Evolutionary conservation across 2,329 filamentous ascomycete species (phyloP), one percentile per base, ranked within the genome.

Genomic region (Paecilomyces sp.): DNA sequence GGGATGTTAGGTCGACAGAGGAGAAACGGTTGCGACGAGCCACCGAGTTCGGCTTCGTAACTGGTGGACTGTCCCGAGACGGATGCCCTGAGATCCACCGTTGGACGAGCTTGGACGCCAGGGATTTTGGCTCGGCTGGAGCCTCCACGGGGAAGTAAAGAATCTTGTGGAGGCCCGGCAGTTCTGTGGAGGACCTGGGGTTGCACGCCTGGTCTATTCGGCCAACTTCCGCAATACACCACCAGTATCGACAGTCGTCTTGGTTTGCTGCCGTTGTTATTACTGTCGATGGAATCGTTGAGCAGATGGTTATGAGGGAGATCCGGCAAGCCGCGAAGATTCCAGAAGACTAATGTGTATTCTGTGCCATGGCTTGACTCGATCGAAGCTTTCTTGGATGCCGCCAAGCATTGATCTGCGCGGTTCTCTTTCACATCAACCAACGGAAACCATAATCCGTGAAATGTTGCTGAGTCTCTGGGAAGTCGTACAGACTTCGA

Each of bases 131-230:
- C 18, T 22, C n/a, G 41, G 18, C 41, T 47, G 41, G 41, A 56
- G 52, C 60, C 66, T 65, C 64, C 64, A 61, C 57, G 64, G 62
- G 65, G 64, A 61, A 59, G 57, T 56, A 58, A 63, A 58, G 62
- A 55, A 52, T 22, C 22, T 5, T 30, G 25, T 15, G 33, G 33
- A 34, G 55, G 56, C 52, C 54, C 55, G 56, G 59, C 60, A 58
- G 55, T 58, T 31, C 13, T 22, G 59, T 54, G n/a, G 50, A 58
- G 51, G 25, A 54, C 55, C 52, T 60, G 53, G 31, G 58, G 47
- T 41, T 51, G 59, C 28, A 58, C 22, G 25, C 9, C 36, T 5
- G 36, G 12, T 41, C 13, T n/a, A n/a, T 18, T 18, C 41, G 41
- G 41, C 8, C 41, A 47, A 47, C 7, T 47, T 47, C 41, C 41